Base-by-base conservation (phyloP, 352 stramenopile genomes). In the Stramenopiles sp. region DNA sequence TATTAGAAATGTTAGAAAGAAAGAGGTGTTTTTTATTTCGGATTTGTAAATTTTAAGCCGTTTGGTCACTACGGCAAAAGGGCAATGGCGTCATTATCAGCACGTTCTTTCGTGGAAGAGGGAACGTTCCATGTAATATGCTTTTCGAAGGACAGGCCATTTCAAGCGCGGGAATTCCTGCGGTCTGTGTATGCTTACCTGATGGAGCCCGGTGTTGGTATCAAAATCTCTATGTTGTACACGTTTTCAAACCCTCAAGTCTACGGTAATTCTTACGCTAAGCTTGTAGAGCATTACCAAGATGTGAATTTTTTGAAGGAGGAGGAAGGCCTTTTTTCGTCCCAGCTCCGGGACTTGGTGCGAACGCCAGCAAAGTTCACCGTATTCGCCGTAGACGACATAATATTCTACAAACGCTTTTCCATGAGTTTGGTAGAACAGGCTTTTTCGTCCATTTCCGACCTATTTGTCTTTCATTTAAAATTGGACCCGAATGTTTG, bases 401-500 rank as follows among this genome's bases (percentile, higher is more conserved):
- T 82, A 48, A 83, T 87, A 43, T 86, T 82, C 76, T 87, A 84
- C 75, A 77, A 85, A 34, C 75, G 79, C 68, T 53, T 86, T 30
- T 63, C 43, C 25, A 18, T 63, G 81, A 86, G 4, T 76, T 86
- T 69, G 77, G 76, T 32, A 79, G 81, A 43, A 78, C 80, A 35
- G 74, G 79, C 18, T 33, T 75, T 3, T 74, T 81, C 31, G 48
- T 83, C 12, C 48, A 49, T 3, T 69, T 48, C n/a, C 4, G 85
- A 63, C 79, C 76, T 82, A 75, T 88, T 86, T 76, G 80, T 78
- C 33, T 87, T 92, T 75, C 80, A 92, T 43, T 68, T 89, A 6
- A 89, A 88, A 63, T 82, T 92, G 32, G 80, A 88, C 36, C 83
- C 84, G 25, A 86, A 83, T 74, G 89, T 92, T 75, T 87, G 81